These are phyloP conservation scores for Alternaria atra DNA, from an alignment of 2,329 filamentous ascomycete species.

Conservation along the genomic window DNA sequence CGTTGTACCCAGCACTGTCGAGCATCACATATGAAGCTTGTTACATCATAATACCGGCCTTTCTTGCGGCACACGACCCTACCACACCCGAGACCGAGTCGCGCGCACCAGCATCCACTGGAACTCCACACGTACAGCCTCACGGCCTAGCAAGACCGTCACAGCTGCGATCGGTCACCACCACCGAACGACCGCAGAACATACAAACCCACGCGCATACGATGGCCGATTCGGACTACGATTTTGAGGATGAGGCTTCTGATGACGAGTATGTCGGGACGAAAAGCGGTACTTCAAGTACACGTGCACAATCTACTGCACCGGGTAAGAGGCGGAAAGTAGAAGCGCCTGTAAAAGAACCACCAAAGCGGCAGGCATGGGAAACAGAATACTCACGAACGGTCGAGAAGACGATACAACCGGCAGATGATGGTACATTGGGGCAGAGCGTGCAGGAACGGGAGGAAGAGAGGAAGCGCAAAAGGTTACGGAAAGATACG, in stretches of 20 bases:
- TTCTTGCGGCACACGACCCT: constrained; percentile 7
- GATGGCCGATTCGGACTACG: constrained; percentile 80
- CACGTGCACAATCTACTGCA: constrained; percentile 34
- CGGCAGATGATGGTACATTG: constrained; percentile 74
- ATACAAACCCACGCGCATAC: not conserved
- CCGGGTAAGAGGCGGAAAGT: constrained; percentile 31
- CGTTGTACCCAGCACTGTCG: not conserved
- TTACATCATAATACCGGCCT: constrained; percentile 16
- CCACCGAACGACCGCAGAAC: not conserved
- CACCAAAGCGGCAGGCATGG: constrained; percentile 59
- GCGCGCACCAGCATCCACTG: not conserved
- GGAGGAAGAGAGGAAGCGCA: constrained; percentile 83
- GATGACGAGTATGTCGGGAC: constrained; percentile 69
- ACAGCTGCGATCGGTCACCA: not conserved
- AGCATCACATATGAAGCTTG: constrained; percentile 4
- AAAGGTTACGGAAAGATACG: constrained; percentile 84
- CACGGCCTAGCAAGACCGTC: not conserved
- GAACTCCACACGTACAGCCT: not conserved
- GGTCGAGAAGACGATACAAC: constrained; percentile 67
- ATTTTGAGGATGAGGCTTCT: constrained; percentile 70
- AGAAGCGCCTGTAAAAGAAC: constrained; percentile 27
- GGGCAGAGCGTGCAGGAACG: constrained; percentile 75
- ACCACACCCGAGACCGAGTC: not conserved
- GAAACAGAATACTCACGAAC: constrained; percentile 55
- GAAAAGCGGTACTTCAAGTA: constrained; percentile 38